A percentile compares a stretch with the other conserved stretches of the same genome.
Conservation (phyloP, 2,329 filamentous ascomycete genomes). For the Pseudocercospora macadamiae region DNA sequence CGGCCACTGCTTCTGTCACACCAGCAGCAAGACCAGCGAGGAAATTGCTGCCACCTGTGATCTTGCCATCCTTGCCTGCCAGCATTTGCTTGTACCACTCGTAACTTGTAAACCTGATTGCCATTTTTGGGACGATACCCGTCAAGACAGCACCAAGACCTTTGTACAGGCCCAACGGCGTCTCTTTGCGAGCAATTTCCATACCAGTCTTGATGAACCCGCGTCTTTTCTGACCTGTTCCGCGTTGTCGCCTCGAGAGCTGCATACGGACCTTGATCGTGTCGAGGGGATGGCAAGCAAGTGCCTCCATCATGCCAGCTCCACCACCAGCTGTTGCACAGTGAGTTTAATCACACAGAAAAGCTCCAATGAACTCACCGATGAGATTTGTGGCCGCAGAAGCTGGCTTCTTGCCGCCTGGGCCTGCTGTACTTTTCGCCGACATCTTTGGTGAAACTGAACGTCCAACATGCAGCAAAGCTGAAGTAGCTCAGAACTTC, state of each 20-base stretch:
- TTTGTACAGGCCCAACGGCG: constrained; percentile 92
- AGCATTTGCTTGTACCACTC: constrained; percentile 90
- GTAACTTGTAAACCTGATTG: constrained; percentile 97
- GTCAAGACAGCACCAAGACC: constrained; percentile 95
- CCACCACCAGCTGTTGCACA: constrained; percentile 78
- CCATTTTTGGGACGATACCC: constrained; percentile 98
- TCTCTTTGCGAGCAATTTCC: constrained; percentile 88
- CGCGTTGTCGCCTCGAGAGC: constrained; percentile 81
- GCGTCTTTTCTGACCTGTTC: constrained; percentile 78
- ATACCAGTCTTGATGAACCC: constrained; percentile 85
- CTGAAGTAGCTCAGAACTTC: background rate
- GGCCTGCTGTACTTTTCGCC: constrained; percentile 59
- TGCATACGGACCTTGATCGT: constrained; percentile 99
- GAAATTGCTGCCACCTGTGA: constrained; percentile 74
- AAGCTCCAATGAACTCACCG: constrained; percentile 54
- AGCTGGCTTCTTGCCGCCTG: constrained; percentile 72
- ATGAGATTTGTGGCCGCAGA: constrained; percentile 90
- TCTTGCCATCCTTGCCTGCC: constrained; percentile 66
- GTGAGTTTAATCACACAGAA: background rate
- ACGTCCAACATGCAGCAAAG: background rate
- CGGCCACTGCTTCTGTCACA: constrained; percentile 92
- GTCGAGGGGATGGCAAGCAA: constrained; percentile 92
- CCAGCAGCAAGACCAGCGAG: constrained; percentile 85
- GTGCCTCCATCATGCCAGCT: constrained; percentile 98
- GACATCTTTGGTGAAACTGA: constrained; percentile 52